Evolutionary conservation across 2,329 filamentous ascomycete species (phyloP).

Genomic region (Pleomassaria siparia): DNA sequence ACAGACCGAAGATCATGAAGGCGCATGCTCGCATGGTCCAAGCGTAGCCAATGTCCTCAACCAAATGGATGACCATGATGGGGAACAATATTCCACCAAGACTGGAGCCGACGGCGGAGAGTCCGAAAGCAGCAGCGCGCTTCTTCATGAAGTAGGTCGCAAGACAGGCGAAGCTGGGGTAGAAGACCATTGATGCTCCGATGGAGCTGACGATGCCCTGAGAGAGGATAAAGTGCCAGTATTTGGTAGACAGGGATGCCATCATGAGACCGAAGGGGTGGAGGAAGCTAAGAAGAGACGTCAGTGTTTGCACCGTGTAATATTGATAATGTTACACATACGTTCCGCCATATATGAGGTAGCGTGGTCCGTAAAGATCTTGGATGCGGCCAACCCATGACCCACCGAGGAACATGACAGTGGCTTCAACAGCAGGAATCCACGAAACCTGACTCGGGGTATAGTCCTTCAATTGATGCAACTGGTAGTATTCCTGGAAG

Average conservation of each 20-base stretch:
- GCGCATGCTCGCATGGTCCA: constrained; percentile 52
- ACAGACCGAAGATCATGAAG: constrained; percentile 61
- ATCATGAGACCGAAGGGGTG: constrained; percentile 63
- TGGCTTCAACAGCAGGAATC: constrained; percentile 42
- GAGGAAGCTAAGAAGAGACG: too few species aligned
- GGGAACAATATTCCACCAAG: constrained; percentile 44
- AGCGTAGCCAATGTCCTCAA: constrained; percentile 53
- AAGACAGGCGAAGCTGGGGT: too few species aligned
- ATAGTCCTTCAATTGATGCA: constrained; percentile 31
- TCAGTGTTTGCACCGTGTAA: too few species aligned
- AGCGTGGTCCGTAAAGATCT: too few species aligned
- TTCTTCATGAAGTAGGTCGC: constrained; percentile 48
- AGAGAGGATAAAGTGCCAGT: constrained; percentile 54
- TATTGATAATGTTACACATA: too few species aligned
- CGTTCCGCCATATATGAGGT: too few species aligned
- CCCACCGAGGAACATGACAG: constrained; percentile 45
- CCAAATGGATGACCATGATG: constrained; percentile 11
- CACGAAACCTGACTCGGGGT: constrained; percentile 38
- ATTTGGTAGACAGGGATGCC: constrained; percentile 54
- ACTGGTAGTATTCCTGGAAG: constrained; percentile 45
- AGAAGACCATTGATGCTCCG: constrained; percentile 30
- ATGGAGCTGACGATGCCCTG: constrained; percentile 53
- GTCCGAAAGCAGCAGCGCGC: constrained; percentile 53
- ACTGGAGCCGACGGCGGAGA: constrained; percentile 48
- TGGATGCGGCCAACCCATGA: too few species aligned